Base-by-base conservation (phyloP, 768 basidiomycete species). In the Pleurotus giganteus region DNA sequence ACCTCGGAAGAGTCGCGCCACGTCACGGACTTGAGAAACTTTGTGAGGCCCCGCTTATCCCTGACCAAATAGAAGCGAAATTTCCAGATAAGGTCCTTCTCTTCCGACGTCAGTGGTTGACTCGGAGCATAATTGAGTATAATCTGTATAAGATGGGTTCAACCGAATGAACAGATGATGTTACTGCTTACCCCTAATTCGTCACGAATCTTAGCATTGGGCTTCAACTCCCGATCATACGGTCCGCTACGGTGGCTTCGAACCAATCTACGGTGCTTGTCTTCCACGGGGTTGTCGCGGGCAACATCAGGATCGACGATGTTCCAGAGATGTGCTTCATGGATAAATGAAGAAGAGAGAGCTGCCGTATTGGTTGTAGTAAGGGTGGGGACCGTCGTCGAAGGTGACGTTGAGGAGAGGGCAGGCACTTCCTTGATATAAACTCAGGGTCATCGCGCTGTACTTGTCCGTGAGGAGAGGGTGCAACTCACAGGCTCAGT, bases 71-170 rank as follows among this genome's bases (percentile, higher is more conserved):
- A 98, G 73, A 98, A 99, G n/a, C 97, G 84, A 78, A 96, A 99
- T 68, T 96, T 95, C 97, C 97, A 99, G 34, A 98, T 86, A 37
- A 95, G 75, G 61, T 98, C 96, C 65, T 96, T 97, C 71, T 98
- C 96, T 63, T 94, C 91, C 0, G 93, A 86, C 3, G 84, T 90
- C 6, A 99, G 76, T 8, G 81, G 78, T 56, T 88, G 91, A 56
- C 90, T 95, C 0, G 97, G 97, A 0, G 95, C 87, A 60, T 98
- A 94, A 47, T 85, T 85, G 47, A 99, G 82, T 45, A 99, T 93
- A 58, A 86, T 84, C 94, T 98, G 59, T 0, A 21, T 2, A 34
- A 43, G 26, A 45, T 24, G 27, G 9, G 26, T 12, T 9, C 9
- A 21, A 9, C 12, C 44, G 26, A 26, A 45, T 23, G 44, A 2